Conservation (phyloP, 129 eudicot species). For the Artemisia annua region DNA sequence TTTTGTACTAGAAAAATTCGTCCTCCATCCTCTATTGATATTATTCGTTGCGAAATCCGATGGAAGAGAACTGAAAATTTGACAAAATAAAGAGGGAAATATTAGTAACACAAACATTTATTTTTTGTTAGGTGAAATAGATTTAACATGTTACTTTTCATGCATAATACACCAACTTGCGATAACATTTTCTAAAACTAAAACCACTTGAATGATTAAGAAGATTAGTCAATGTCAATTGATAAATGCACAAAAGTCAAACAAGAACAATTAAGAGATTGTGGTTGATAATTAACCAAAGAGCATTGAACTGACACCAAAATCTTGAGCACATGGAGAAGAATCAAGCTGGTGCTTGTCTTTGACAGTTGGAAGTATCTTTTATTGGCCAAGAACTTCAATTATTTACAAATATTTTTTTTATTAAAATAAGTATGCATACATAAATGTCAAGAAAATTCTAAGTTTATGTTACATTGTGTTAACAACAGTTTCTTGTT, state of each 20-base stretch:
- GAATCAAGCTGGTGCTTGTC: conserved; percentile 54
- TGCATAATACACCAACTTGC: neutral
- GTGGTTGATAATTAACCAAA: conserved; percentile 15
- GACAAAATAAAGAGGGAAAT: neutral
- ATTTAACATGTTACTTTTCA: neutral
- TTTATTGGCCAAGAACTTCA: conserved; percentile 21
- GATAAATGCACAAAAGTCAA: conserved; percentile 24
- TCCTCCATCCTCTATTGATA: conserved; percentile 63
- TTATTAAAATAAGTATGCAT: neutral
- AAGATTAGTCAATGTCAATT: conserved; percentile 14
- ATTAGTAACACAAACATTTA: neutral
- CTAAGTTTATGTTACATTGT: too few species aligned
- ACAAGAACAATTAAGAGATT: conserved; percentile 18
- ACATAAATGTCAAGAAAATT: neutral
- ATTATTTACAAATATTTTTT: neutral
- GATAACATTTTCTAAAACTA: neutral
- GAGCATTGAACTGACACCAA: conserved; percentile 26
- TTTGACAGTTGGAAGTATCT: conserved; percentile 39
- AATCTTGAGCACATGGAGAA: conserved; percentile 63
- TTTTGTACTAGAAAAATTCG: conserved; percentile 51
- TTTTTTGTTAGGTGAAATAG: neutral
- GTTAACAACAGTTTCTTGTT: too few species aligned
- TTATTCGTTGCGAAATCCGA: conserved; percentile 61
- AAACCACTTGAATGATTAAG: conserved; percentile 11
- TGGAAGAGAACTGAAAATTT: conserved; percentile 66